Conservation (phyloP, 2,329 filamentous ascomycete genomes). For the Phaeosphaeria sp. region DNA sequence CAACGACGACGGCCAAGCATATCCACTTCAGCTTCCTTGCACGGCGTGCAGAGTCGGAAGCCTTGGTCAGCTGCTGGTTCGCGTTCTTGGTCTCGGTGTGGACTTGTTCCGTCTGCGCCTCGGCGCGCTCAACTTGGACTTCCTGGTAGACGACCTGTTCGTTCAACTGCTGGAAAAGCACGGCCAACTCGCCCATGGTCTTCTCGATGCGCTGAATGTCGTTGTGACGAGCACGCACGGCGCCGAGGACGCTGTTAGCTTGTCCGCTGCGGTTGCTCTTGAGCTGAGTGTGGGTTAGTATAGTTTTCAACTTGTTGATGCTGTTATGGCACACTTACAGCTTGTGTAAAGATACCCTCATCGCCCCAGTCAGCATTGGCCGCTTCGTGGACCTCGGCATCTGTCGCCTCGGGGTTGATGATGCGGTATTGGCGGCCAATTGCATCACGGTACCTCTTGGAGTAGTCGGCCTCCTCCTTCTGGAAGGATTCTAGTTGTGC, state of each 20-base stretch:
- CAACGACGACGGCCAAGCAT: conserved; percentile 66
- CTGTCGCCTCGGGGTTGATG: conserved; percentile 80
- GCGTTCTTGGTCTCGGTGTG: conserved; percentile 71
- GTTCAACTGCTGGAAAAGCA: conserved; percentile 77
- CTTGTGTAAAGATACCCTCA: conserved; percentile 82
- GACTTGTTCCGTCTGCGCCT: conserved; percentile 71
- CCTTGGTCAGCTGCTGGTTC: conserved; percentile 72
- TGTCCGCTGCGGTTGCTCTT: conserved; percentile 77
- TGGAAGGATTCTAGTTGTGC: conserved; percentile 74
- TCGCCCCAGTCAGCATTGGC: conserved; percentile 75
- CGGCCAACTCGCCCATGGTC: conserved; percentile 72
- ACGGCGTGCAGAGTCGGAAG: conserved; percentile 70
- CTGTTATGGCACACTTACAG: conserved; percentile 62
- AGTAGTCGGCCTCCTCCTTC: conserved; percentile 74
- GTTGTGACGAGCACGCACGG: conserved; percentile 81
- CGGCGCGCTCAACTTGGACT: conserved; percentile 65
- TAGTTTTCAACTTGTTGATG: neutral
- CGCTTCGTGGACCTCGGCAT: conserved; percentile 73
- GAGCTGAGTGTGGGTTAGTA: conserved; percentile 59
- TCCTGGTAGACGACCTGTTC: conserved; percentile 78
- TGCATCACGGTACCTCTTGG: conserved; percentile 75
- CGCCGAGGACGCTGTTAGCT: conserved; percentile 75
- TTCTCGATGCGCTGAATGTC: conserved; percentile 82
- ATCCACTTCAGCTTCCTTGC: conserved; percentile 83
- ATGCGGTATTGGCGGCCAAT: conserved; percentile 82